phyloP scores from a whole-genome alignment of 441 rosid genomes.

The Jatropha multifida region DNA sequence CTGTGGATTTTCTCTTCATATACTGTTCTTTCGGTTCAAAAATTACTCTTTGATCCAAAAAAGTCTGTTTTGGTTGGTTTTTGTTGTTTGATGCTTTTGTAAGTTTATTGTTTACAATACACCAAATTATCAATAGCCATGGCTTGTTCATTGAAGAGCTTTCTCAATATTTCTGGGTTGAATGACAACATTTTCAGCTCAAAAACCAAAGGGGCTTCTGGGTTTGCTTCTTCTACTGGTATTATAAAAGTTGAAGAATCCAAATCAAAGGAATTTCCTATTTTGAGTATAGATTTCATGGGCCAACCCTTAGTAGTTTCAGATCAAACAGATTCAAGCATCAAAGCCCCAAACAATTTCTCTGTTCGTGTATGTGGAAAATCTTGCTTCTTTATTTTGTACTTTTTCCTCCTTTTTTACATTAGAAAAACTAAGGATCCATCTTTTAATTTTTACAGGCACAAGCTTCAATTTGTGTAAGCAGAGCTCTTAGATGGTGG shows the following conservation, averaged over 20 bases:
- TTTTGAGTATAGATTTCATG: slow-evolving; percentile 31
- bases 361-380: slow-evolving; percentile 39
- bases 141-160: slow-evolving; percentile 33
- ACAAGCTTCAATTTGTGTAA: slow-evolving; percentile 41
- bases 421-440: neutral
- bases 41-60: slow-evolving; percentile 11
- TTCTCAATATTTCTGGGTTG: slow-evolving; percentile 24
- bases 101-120: neutral
- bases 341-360: slow-evolving; percentile 27
- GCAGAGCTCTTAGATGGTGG: slow-evolving; percentile 73
- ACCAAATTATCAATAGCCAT: slow-evolving; percentile 9
- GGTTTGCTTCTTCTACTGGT: slow-evolving; percentile 16
- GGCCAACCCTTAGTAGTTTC: slow-evolving; percentile 36
- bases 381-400: neutral
- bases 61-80: slow-evolving; percentile 7
- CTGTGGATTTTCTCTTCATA: neutral
- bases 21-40: neutral
- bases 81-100: slow-evolving; percentile 1
- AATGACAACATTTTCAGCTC: slow-evolving; percentile 21
- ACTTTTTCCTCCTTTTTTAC: neutral
- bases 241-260: slow-evolving; percentile 25
- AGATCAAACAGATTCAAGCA: slow-evolving; percentile 35
- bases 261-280: slow-evolving; percentile 26
- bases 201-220: slow-evolving; percentile 19
- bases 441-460: slow-evolving; percentile 31